Evolutionary conservation across 495 filamentous ascomycete species (phyloP).

Genomic region (Xeromyces bisporus): DNA sequence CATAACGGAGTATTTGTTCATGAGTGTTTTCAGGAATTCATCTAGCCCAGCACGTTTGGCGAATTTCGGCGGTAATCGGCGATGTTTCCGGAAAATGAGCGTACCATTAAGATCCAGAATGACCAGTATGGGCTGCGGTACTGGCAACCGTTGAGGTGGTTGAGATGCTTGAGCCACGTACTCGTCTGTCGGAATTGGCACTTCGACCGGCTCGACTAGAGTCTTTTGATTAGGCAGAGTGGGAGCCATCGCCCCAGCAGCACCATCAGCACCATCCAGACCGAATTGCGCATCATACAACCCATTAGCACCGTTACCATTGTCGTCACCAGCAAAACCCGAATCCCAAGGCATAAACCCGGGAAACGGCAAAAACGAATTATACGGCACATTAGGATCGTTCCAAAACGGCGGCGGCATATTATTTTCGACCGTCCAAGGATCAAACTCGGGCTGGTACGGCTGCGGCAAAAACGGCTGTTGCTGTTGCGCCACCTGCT

Average conservation of each 20-base stretch:
- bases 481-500: too few relatives aligned
- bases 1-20: conserved; percentile 56
- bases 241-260: neutral
- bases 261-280: too few relatives aligned
- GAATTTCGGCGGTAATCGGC: conserved; percentile 33
- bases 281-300: too few relatives aligned
- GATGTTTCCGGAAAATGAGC: conserved; percentile 49
- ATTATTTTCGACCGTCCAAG: too few relatives aligned
- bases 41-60: conserved; percentile 41
- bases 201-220: conserved; percentile 5
- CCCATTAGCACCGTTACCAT: neutral
- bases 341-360: too few relatives aligned
- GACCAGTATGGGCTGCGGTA: conserved; percentile 43
- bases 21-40: conserved; percentile 48
- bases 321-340: neutral
- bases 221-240: conserved; percentile 1
- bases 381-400: too few relatives aligned
- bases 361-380: too few relatives aligned
- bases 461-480: too few relatives aligned
- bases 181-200: conserved; percentile 19
- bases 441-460: too few relatives aligned
- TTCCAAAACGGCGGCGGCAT: too few relatives aligned
- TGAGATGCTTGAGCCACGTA: conserved; percentile 29
- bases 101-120: conserved; percentile 92
- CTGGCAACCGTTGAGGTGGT: conserved; percentile 9